phyloP scores from a whole-genome alignment of 768 basidiomycete genomes.

The Lenzites betulinus region DNA sequence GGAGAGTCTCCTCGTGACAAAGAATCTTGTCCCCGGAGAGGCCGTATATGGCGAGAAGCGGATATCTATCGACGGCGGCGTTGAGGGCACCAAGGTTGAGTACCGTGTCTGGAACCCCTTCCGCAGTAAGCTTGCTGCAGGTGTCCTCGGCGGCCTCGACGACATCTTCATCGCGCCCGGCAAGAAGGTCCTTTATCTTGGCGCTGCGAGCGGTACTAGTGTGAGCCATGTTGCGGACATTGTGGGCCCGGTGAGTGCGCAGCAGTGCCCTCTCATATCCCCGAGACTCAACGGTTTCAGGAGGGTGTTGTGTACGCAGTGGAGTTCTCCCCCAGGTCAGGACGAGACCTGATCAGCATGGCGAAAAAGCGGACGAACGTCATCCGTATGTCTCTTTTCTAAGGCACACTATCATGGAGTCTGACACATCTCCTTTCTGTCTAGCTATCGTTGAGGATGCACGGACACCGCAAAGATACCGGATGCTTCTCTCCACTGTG shows the following conservation, averaged over 20 bases:
- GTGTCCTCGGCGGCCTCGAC: slow-evolving; percentile 94
- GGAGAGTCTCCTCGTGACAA: slow-evolving; percentile 95
- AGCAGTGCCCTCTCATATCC: neutral
- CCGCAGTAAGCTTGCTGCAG: slow-evolving; percentile 94
- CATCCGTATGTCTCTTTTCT: slow-evolving; percentile 67
- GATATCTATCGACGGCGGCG: slow-evolving; percentile 78
- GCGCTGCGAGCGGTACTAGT: slow-evolving; percentile 96
- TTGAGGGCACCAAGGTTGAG: slow-evolving; percentile 85
- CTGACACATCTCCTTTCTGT: slow-evolving; percentile 39
- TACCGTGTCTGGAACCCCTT: slow-evolving; percentile 99
- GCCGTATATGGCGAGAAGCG: slow-evolving; percentile 99
- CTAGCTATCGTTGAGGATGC: slow-evolving; percentile 92
- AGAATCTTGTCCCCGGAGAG: slow-evolving; percentile 97
- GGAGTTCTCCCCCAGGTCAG: slow-evolving; percentile 95
- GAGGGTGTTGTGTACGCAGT: slow-evolving; percentile 98
- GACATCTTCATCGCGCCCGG: slow-evolving; percentile 92
- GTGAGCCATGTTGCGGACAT: slow-evolving; percentile 99
- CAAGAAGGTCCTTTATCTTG: slow-evolving; percentile 94
- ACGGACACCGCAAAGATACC: slow-evolving; percentile 93
- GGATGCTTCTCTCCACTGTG: slow-evolving; percentile 93
- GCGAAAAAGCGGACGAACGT: slow-evolving; percentile 99
- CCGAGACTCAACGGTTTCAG: slow-evolving; percentile 39
- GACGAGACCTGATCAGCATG: slow-evolving; percentile 98
- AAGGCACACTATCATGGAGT: neutral
- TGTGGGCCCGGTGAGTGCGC: slow-evolving; percentile 80